Percentiles rank a stretch among this genome's conserved stretches.
Conservation (phyloP, 2,329 filamentous ascomycete genomes). For the Calonectria fujianensis region DNA sequence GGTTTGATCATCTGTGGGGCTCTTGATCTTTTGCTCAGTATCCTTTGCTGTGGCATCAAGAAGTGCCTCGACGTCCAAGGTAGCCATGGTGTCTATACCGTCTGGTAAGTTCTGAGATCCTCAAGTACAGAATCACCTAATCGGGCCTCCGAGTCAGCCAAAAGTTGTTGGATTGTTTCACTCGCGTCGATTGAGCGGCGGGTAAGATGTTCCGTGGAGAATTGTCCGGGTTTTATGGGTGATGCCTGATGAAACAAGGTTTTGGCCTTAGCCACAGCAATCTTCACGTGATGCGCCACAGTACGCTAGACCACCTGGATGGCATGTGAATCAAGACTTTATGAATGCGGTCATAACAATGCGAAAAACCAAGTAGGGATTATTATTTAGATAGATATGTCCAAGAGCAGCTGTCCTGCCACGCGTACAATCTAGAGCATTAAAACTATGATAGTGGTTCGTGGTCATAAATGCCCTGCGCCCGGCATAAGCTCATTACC, state of each 20-base stretch:
- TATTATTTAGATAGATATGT: constrained; percentile 48
- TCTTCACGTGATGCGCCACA: constrained; percentile 48
- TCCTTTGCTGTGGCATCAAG: constrained; percentile 88
- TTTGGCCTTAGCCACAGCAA: constrained; percentile 43
- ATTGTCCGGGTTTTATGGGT: constrained; percentile 35
- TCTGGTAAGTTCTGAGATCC: constrained; percentile 41
- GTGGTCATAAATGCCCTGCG: constrained; percentile 51
- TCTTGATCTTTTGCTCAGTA: constrained; percentile 68
- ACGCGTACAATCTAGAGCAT: constrained; percentile 51
- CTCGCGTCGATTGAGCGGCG: constrained; percentile 31
- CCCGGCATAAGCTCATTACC: constrained; percentile 54
- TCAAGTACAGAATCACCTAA: constrained; percentile 34
- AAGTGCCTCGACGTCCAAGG: constrained; percentile 88
- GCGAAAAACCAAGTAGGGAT: constrained; percentile 38
- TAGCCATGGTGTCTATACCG: constrained; percentile 64
- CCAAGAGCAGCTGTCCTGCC: constrained; percentile 45
- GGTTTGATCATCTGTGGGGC: constrained; percentile 72
- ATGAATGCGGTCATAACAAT: neutral
- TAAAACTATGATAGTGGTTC: constrained; percentile 52
- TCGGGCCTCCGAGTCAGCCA: constrained; percentile 34
- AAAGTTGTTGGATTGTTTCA: constrained; percentile 36
- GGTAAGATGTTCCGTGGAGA: constrained; percentile 41
- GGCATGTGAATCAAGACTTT: constrained; percentile 1
- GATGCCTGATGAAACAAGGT: constrained; percentile 51
- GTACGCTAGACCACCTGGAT: neutral